Evolutionary conservation across 179 eudicot genomes (phyloP).

Genomic region (Heliamphora pulchella): DNA sequence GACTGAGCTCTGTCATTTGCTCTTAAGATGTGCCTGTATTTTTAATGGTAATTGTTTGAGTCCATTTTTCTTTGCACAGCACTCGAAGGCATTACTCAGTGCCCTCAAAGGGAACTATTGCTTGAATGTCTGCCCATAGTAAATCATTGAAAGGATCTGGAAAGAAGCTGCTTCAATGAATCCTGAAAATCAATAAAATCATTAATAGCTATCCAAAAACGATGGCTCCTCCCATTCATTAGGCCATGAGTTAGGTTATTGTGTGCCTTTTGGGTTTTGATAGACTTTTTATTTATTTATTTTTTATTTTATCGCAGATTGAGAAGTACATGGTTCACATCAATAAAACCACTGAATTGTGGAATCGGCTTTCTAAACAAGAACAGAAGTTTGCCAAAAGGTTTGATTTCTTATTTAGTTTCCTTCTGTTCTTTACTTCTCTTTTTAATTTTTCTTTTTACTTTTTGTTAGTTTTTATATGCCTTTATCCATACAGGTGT

Average conservation of each 20-base stretch:
- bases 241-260: neutral
- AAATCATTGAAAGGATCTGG: neutral
- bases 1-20: neutral
- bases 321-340: constrained; percentile 69
- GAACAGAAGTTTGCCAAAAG: constrained; percentile 67
- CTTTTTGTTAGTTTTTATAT: neutral
- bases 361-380: constrained; percentile 67
- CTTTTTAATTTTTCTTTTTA: neutral
- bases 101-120: neutral
- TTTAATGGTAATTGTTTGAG: neutral
- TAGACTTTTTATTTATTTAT: constrained; percentile 7
- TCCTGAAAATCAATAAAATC: neutral
- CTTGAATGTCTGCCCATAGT: neutral
- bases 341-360: constrained; percentile 53
- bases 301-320: constrained; percentile 40
- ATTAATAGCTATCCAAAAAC: neutral
- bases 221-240: neutral
- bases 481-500: constrained; percentile 38
- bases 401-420: constrained; percentile 21
- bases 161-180: neutral
- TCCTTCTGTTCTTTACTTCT: neutral
- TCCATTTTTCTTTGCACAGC: neutral
- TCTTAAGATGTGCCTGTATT: neutral
- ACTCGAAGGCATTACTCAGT: neutral
- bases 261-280: neutral